Conservation (phyloP, 2,329 filamentous ascomycete genomes). For the Neofusicoccum kwambonambiense region DNA sequence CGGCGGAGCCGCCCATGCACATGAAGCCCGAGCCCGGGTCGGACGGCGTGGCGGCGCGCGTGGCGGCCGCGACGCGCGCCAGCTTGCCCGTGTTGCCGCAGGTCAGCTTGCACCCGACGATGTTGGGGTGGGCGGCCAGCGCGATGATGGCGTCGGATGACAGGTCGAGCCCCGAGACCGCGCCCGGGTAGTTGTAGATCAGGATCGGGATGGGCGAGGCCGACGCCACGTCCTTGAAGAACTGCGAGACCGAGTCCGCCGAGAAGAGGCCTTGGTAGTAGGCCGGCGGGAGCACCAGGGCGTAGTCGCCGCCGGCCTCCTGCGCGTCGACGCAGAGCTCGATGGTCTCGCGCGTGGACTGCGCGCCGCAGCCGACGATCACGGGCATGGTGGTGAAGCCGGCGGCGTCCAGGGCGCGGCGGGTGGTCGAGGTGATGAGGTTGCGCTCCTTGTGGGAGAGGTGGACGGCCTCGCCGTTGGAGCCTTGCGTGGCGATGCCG, state of each 20-base stretch:
- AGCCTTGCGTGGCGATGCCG: slow-evolving; percentile 74
- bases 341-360: slow-evolving; percentile 72
- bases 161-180: slow-evolving; percentile 62
- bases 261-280: slow-evolving; percentile 72
- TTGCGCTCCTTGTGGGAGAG: slow-evolving; percentile 69
- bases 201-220: slow-evolving; percentile 63
- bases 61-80: slow-evolving; percentile 58
- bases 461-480: slow-evolving; percentile 81
- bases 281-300: slow-evolving; percentile 71
- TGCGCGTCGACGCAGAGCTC: slow-evolving; percentile 68
- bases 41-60: slow-evolving; percentile 38
- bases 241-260: slow-evolving; percentile 58
- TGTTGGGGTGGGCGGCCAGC: slow-evolving; percentile 62
- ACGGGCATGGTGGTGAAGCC: slow-evolving; percentile 67
- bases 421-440: slow-evolving; percentile 67
- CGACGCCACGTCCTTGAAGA: slow-evolving; percentile 65
- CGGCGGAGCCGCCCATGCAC: slow-evolving; percentile 69
- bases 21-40: slow-evolving; percentile 58
- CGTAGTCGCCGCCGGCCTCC: slow-evolving; percentile 70
- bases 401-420: slow-evolving; percentile 65
- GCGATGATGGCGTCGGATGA: slow-evolving; percentile 62
- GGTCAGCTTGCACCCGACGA: slow-evolving; percentile 68
- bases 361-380: slow-evolving; percentile 72
- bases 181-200: slow-evolving; percentile 70
- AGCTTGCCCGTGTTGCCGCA: slow-evolving; percentile 71